Base-by-base conservation (phyloP, 2,329 filamentous ascomycete genomes). In the Fusarium sp. region DNA sequence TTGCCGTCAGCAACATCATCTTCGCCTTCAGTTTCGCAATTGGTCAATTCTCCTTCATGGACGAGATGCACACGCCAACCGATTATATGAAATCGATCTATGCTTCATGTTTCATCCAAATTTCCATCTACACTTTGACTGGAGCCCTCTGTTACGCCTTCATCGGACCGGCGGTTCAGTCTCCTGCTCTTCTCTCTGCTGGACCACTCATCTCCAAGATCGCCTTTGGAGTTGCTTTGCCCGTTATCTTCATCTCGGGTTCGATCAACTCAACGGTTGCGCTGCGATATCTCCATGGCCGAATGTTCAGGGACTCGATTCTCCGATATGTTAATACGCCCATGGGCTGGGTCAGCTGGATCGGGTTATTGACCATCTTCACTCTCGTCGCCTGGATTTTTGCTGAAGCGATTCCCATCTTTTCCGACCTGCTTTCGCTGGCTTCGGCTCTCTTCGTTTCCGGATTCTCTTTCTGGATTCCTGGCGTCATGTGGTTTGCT, bases 101-200 rank as follows among this genome's bases (percentile, higher is more conserved):
- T 61, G 72, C 87, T n/a, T 82, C 89, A 0, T 86, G 89, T 63
- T 74, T 80, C 19, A 80, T 84, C 43, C 85, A 89, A 62, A 86
- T 87, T 25, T 71, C 76, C 42, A 82, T 91, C 63, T 92, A 92
- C 76, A 83, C 88, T 39, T 61, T 89, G 37, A 86, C 87, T 1
- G 87, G 88, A 9, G 81, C 85, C 4, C 77, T 91, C 7, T 84
- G 91, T 67, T 92, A 92, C 77, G 82, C 83, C 49, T 92, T 86
- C 63, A 86, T 86, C 9, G 90, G 90, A 15, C 76, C 78, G 4
- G 75, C 79, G 0, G 88, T 93, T 15, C 73, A 81, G 47, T 87
- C 86, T 0, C 90, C 90, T 0, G 88, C 90, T 0, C 80, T 93
- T 6, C 83, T 89, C 3, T 89, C 87, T 1, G 86, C 88, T 7